Conservation (phyloP, 176 grass and related monocot genomes). For the Microstegium vimineum region DNA sequence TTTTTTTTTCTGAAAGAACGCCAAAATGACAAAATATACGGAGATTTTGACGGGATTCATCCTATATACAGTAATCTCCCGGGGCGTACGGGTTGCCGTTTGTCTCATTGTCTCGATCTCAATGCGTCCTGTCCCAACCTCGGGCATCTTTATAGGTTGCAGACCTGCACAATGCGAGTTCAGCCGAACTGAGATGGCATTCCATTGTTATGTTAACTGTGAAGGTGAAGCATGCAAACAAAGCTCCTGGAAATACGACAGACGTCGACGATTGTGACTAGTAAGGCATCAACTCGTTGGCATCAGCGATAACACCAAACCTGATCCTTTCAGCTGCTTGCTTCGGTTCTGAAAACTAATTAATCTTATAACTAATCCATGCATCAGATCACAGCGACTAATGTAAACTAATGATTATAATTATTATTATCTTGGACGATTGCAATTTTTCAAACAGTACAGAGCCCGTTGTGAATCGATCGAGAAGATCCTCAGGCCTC, state of each 20-base stretch:
- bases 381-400: neutral
- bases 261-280: conserved; percentile 1
- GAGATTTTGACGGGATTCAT: neutral
- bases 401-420: neutral
- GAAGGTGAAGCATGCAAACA: no score
- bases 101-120: neutral
- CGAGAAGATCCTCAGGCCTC: neutral
- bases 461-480: conserved; percentile 7
- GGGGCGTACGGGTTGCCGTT: neutral
- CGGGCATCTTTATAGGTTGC: neutral
- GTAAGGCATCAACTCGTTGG: conserved; percentile 8
- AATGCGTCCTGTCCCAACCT: neutral
- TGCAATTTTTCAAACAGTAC: conserved; percentile 1
- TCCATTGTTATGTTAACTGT: neutral
- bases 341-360: neutral
- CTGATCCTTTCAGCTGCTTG: neutral
- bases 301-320: neutral
- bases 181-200: neutral
- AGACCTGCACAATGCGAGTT: neutral
- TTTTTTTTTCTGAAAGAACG: neutral
- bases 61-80: neutral
- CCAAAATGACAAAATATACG: neutral
- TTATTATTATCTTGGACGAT: neutral
- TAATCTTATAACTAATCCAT: neutral
- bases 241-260: no score